Base-by-base conservation (phyloP, 345 rosid genomes). In the Euphorbia peplus region DNA sequence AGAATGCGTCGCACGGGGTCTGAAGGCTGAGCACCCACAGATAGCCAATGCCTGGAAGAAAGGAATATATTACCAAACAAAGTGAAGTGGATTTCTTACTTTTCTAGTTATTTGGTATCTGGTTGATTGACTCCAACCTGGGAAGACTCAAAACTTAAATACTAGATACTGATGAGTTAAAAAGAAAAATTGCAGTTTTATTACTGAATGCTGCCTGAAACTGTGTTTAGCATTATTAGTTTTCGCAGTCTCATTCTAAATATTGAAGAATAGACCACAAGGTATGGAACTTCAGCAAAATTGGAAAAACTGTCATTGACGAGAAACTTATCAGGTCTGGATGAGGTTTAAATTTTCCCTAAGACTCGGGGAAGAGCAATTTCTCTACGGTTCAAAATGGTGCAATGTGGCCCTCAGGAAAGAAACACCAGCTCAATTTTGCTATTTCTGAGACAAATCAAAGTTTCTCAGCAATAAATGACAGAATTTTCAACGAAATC, bases 11-110 rank as follows among this genome's bases (percentile, higher is more conserved):
- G 89, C 68, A 90, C 92, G 0, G 93, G 93, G 18, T 92, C 92
- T 22, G 97, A 88, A 70, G 99, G 85, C 82, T 92, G 98, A 52
- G 97, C 99, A 69, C 98, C 98, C 60, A 95, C 98, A 16, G 99
- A 92, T 66, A 95, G 73, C 98, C 98, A 95, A 70, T 95, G 92
- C 81, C 97, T 95, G 69, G 55, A 57, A 3, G n/a, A 46, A 52
- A 16, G 44, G n/a, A 44, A 60, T 25, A 13, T 11, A 18, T 61
- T 37, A 51, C 52, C 28, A 10, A 2, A 25, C 53, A 48, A 19
- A 0, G 18, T 15, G n/a, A 44, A 41, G 12, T 58, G 41, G 19
- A 29, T 58, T 44, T 67, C 5, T 21, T 12, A 18, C 42, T 46
- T 28, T 57, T 21, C 22, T 22, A 12, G 4, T 18, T 5, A 32